phyloP scores from a whole-genome alignment of 345 rosid species.

The Streptanthus diversifolius region DNA sequence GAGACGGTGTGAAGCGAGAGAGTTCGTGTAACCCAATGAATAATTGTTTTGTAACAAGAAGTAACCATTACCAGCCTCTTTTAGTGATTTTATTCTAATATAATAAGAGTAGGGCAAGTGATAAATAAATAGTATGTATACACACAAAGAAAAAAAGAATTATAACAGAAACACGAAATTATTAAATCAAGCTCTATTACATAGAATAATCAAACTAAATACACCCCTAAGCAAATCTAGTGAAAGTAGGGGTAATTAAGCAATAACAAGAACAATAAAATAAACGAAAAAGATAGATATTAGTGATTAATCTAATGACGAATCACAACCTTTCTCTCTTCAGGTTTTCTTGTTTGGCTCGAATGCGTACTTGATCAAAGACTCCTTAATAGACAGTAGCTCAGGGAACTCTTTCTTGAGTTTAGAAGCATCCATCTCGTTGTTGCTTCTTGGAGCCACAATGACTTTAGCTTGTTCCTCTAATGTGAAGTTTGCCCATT shows the following conservation, averaged over 20 bases:
- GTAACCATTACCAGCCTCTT: conserved; percentile 23
- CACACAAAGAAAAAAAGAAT: background rate
- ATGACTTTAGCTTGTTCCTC: conserved; percentile 76
- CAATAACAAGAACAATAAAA: conserved; percentile 8
- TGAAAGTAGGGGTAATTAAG: conserved; percentile 11
- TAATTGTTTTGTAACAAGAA: conserved; percentile 5
- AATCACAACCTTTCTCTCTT: conserved; percentile 17
- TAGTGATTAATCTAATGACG: conserved; percentile 22
- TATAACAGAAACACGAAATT: background rate
- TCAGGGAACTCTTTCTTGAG: conserved; percentile 71
- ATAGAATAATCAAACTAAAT: conserved; percentile 12
- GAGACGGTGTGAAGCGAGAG: conserved; percentile 6
- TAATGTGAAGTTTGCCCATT: conserved; percentile 58
- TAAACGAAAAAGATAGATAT: conserved; percentile 1
- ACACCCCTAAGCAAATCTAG: conserved; percentile 14
- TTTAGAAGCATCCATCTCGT: conserved; percentile 72
- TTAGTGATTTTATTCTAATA: conserved; percentile 27
- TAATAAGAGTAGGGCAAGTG: conserved; percentile 29
- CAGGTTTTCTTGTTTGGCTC: conserved; percentile 53
- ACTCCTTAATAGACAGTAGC: conserved; percentile 58
- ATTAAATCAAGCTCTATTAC: conserved; percentile 21
- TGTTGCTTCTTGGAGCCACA: conserved; percentile 74
- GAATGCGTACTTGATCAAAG: conserved; percentile 54
- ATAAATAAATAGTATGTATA: background rate
- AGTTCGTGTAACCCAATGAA: conserved; percentile 26